Base-by-base conservation (phyloP, 1,284 basidiomycete genomes). In the Taiwanofungus camphoratus region DNA sequence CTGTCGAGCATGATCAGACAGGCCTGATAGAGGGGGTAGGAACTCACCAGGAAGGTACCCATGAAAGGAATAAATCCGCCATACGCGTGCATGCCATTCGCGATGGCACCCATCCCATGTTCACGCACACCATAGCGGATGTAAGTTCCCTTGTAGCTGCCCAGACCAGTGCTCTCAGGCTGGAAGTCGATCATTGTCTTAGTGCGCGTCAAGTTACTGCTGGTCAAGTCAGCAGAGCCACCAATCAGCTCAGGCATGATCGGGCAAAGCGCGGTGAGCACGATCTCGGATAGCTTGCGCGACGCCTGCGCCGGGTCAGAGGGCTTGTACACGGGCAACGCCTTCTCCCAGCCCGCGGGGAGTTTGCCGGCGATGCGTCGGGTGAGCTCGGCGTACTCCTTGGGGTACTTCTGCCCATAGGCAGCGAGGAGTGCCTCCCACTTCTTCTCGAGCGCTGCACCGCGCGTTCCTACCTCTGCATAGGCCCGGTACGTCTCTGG, bases 121-220 rank as follows among this genome's bases (percentile, higher is more conserved):
- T 97, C 93, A 69, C 93, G 90, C 47, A 97, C 92, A 82, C 93
- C 93, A 70, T 89, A 97, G 45, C 92, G 88, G 64, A 97, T 82
- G 68, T 97, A 96, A 42, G 85, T 88, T 48, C 93, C 93, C 48
- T 79, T 69, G 68, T 92, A 96, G 53, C 68, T 74, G 49, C 93
- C 93, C 41, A 96, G 77, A 35, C 80, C 80, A 34, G 88, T 92
- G 66, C 77, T 85, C 16, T 89, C 87, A 44, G 81, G 87, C 69
- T 97, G 94, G 84, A 97, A 96, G 70, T 97, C 94, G 50, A 84
- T 73, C 44, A 77, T 79, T 56, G 76, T 75, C 73, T 90, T 87
- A 52, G 82, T 84, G 62, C 89, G 83, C 52, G 90, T 94, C 63
- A 95, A 73, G 71, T 95, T 96, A 65, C 87, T 91, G 50, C 90